Base-by-base conservation (phyloP, 192 early-diverging fungal genomes). In the Gamsiella multidivaricata region DNA sequence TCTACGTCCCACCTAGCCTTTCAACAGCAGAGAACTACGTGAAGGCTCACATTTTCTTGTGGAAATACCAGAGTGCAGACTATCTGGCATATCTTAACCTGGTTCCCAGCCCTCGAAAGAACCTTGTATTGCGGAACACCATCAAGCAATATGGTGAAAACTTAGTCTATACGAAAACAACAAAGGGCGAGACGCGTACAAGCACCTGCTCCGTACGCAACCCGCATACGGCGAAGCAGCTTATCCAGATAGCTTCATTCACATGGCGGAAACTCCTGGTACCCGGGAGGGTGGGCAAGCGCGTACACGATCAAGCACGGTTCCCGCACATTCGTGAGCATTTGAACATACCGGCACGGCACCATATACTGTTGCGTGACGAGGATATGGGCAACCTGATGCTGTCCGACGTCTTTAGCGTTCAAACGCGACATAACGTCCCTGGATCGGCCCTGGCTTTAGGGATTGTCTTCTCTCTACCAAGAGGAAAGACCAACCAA, bases 331-430 rank as follows among this genome's bases (percentile, higher is more conserved):
- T 67, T 12, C 43, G 65, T 33, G 65, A 57, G 32, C 39, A 37
- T 1, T 36, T 68, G 3, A 58, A 55, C 36, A 17, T 68, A 25
- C 26, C 59, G 11, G 63, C 52, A 28, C 26, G 63, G 36, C 63
- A 65, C 41, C 39, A 65, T 20, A 54, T 65, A 52, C 34, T 68
- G 4, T 17, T 68, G 3, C 39, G 65, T 43, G 65, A 68, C 29
- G 55, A 68, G 39, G 65, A 68, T 23, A 49, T 58, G 26, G 34
- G 65, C 8, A 68, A 68, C 33, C 20, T 58, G n/a, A 66, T 51
- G 23, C 37, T 69, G 9, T 60, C 57, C n/a, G n/a, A n/a, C n/a
- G n/a, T n/a, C n/a, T n/a, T n/a, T n/a, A n/a, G n/a, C n/a, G n/a
- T n/a, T n/a, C 50, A 45, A 17, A 20, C 18, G 6, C 5, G 42